Conservation (phyloP, 495 filamentous ascomycete genomes). For the Bathelium albidoporum region DNA sequence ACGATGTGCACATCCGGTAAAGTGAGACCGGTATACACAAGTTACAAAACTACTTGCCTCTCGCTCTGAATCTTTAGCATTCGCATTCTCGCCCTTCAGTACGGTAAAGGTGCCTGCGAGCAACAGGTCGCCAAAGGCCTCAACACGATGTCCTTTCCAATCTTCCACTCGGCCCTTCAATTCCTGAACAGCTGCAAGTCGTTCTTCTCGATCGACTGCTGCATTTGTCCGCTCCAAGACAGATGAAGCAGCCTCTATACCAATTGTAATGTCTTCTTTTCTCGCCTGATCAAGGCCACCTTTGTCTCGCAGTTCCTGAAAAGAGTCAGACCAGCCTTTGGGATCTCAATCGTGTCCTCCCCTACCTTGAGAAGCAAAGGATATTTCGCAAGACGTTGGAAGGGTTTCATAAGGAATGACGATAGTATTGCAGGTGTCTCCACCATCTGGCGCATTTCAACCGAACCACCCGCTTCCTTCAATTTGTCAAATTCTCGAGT, state of each 20-base stretch:
- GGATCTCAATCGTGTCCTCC: slow-evolving; percentile 11
- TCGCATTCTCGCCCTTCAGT: slow-evolving; percentile 69
- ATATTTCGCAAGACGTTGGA: slow-evolving; percentile 91
- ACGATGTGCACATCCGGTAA: no score
- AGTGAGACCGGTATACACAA: no score
- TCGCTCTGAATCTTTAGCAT: slow-evolving; percentile 38
- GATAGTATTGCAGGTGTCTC: slow-evolving; percentile 54
- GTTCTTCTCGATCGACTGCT: slow-evolving; percentile 76
- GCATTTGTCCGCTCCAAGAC: slow-evolving; percentile 77
- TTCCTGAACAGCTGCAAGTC: slow-evolving; percentile 69
- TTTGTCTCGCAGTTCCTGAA: slow-evolving; percentile 80
- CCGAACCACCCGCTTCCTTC: slow-evolving; percentile 40
- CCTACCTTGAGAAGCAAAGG: slow-evolving; percentile 75
- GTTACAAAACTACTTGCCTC: slow-evolving; percentile 27
- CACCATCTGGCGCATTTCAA: slow-evolving; percentile 53
- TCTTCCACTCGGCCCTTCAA: slow-evolving; percentile 81
- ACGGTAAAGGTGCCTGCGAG: slow-evolving; percentile 91
- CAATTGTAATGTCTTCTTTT: slow-evolving; percentile 56
- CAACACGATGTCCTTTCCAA: slow-evolving; percentile 88
- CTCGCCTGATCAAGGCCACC: slow-evolving; percentile 54
- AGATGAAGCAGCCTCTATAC: slow-evolving; percentile 64
- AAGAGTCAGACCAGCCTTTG: not conserved
- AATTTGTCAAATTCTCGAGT: slow-evolving; percentile 55
- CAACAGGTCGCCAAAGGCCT: slow-evolving; percentile 80
- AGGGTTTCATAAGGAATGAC: slow-evolving; percentile 89